Conservation (phyloP, 75 land plant species). For the Pinus taeda region DNA sequence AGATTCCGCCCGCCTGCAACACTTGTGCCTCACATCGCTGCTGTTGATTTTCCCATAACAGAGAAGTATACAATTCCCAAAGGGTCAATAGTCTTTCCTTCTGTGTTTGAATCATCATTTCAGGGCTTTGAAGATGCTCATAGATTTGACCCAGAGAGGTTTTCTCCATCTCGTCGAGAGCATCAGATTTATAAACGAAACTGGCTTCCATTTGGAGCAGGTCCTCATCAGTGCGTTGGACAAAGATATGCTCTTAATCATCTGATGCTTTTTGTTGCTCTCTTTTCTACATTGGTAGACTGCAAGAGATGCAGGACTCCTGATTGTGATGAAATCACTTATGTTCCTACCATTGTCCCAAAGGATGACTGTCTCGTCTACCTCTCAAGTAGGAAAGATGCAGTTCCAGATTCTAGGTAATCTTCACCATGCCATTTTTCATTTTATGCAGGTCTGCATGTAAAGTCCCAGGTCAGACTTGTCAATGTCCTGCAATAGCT, state of each 20-base stretch:
- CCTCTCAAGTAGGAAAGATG: conserved; percentile 31
- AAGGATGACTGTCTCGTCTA: conserved; percentile 35
- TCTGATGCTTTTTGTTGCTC: conserved; percentile 67
- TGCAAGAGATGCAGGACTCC: conserved; percentile 51
- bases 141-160: conserved; percentile 90
- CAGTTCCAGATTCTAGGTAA: background rate
- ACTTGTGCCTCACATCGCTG: conserved; percentile 86
- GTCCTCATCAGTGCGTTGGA: conserved; percentile 94
- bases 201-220: conserved; percentile 81
- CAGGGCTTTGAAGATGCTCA: conserved; percentile 88
- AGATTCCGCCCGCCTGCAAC: conserved; percentile 83
- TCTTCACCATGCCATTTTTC: background rate
- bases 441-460: background rate
- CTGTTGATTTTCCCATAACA: conserved; percentile 53
- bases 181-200: conserved; percentile 67
- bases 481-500: no score
- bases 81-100: conserved; percentile 91
- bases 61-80: conserved; percentile 77
- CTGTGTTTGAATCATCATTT: conserved; percentile 72
- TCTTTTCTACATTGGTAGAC: conserved; percentile 63
- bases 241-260: conserved; percentile 58
- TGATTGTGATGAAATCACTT: conserved; percentile 77
- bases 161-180: conserved; percentile 61
- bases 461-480: no score
- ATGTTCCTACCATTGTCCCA: conserved; percentile 67